phyloP scores from a whole-genome alignment of 768 basidiomycete genomes.

The Suillus luteus region DNA sequence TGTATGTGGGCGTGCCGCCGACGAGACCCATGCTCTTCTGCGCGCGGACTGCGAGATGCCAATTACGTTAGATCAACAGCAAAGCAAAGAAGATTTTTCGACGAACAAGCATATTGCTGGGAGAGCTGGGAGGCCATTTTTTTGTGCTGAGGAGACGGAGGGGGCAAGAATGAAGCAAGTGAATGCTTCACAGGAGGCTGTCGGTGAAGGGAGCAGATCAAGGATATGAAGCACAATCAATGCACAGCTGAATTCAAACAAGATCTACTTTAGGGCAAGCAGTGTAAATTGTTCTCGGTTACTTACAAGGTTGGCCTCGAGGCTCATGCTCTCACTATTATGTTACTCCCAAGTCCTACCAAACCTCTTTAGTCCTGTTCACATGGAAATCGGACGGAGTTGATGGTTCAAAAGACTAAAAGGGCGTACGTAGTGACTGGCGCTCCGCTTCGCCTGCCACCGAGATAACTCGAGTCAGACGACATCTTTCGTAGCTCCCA shows the following conservation, averaged over 20 bases:
- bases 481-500: not conserved
- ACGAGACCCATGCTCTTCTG: slow-evolving; percentile 92
- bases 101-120: slow-evolving; percentile 86
- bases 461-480: not conserved
- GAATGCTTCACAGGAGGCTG: slow-evolving; percentile 64
- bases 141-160: slow-evolving; percentile 33
- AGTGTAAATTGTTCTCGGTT: slow-evolving; percentile 6
- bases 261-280: slow-evolving; percentile 25
- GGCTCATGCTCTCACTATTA: not conserved
- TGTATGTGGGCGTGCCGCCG: slow-evolving; percentile 77
- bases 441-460: too few species aligned
- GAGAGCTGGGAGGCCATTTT: slow-evolving; percentile 73
- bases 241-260: slow-evolving; percentile 6
- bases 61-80: slow-evolving; percentile 21
- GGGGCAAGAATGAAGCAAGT: slow-evolving; percentile 63
- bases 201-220: slow-evolving; percentile 29
- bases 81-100: not conserved
- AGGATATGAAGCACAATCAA: slow-evolving; percentile 18
- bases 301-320: not conserved
- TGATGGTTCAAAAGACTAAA: not conserved
- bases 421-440: not conserved
- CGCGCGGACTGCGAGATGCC: slow-evolving; percentile 68
- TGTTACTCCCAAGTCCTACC: not conserved
- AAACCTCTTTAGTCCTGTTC: not conserved
- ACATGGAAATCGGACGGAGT: not conserved